A percentile compares a stretch with the other conserved stretches of the same genome.
phyloP scores from a whole-genome alignment of 1,284 basidiomycete genomes.

The Cutaneotrichosporon cutaneum region DNA sequence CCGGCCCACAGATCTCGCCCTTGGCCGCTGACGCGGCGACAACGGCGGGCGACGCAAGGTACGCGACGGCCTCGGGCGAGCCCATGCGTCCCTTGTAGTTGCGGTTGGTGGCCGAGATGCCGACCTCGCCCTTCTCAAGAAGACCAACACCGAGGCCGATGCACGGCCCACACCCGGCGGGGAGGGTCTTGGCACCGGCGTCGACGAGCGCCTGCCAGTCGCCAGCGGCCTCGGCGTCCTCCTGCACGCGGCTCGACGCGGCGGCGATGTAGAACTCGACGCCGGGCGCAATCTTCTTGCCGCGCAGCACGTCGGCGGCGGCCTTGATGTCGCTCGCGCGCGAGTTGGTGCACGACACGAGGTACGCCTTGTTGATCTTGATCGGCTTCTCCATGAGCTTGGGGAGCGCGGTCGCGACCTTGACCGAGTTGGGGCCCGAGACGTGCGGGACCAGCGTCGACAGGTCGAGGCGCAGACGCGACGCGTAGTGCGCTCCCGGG shows the following conservation, averaged over 20 bases:
- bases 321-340: constrained; percentile 91
- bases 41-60: constrained; percentile 92
- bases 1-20: constrained; percentile 86
- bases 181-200: constrained; percentile 87
- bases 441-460: constrained; percentile 92
- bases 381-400: constrained; percentile 72
- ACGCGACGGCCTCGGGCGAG: constrained; percentile 88
- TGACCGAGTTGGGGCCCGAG: constrained; percentile 96
- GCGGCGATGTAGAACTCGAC: constrained; percentile 99
- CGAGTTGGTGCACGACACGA: constrained; percentile 97
- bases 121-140: constrained; percentile 88
- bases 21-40: constrained; percentile 93
- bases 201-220: constrained; percentile 65
- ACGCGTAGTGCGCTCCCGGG: constrained; percentile 74
- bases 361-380: constrained; percentile 93
- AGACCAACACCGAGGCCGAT: constrained; percentile 93
- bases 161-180: constrained; percentile 96
- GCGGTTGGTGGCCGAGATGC: constrained; percentile 96
- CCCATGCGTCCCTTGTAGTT: constrained; percentile 99
- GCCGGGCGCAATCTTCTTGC: constrained; percentile 77
- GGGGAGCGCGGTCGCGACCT: constrained; percentile 87
- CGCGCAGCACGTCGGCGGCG: constrained; percentile 83
- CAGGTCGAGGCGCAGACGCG: constrained; percentile 88
- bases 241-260: constrained; percentile 64
- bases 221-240: constrained; percentile 24